Percentiles rank a stretch among this genome's conserved stretches.
phyloP scores from a whole-genome alignment of 306 rosid genomes.

The Begonia loranthoides region DNA sequence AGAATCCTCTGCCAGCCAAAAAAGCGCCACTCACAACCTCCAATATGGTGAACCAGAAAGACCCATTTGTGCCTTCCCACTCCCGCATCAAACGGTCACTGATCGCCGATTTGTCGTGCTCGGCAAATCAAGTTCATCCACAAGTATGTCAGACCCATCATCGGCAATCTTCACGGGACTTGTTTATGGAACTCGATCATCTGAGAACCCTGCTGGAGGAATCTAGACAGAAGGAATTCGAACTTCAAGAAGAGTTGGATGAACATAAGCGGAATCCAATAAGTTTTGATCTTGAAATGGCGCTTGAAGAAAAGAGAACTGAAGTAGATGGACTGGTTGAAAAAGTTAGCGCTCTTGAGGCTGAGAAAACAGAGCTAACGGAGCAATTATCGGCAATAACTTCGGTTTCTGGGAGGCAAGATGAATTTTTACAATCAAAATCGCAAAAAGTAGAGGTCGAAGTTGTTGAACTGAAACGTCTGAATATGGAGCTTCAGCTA shows the following conservation, averaged over 20 bases:
- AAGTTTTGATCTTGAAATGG: slow-evolving; percentile 29
- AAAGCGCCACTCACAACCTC: slow-evolving; percentile 39
- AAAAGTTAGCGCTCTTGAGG: slow-evolving; percentile 41
- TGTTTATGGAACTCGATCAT: slow-evolving; percentile 82
- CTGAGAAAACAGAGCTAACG: slow-evolving; percentile 37
- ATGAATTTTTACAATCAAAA: slow-evolving; percentile 10
- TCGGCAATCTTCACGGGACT: slow-evolving; percentile 85
- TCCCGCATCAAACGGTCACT: slow-evolving; percentile 71
- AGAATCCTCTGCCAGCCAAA: slow-evolving; percentile 18
- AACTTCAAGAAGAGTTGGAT: slow-evolving; percentile 62
- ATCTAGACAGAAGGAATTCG: slow-evolving; percentile 69
- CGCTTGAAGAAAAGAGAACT: slow-evolving; percentile 24
- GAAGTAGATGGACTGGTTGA: slow-evolving; percentile 44
- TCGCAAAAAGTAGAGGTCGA: slow-evolving; percentile 55
- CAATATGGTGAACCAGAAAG: slow-evolving; percentile 30
- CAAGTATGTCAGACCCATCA: slow-evolving; percentile 48
- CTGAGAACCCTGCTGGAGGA: slow-evolving; percentile 64
- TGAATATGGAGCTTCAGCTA: slow-evolving; percentile 87
- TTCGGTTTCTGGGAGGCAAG: slow-evolving; percentile 27
- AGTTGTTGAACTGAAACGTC: slow-evolving; percentile 74
- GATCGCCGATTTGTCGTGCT: slow-evolving; percentile 64
- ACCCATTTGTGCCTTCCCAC: slow-evolving; percentile 37
- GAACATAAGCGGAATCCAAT: slow-evolving; percentile 37
- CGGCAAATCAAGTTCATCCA: slow-evolving; percentile 62
- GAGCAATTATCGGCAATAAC: slow-evolving; percentile 33